phyloP scores from a whole-genome alignment of 2,329 filamentous ascomycete species.

The Pyrenochaeta sp. region DNA sequence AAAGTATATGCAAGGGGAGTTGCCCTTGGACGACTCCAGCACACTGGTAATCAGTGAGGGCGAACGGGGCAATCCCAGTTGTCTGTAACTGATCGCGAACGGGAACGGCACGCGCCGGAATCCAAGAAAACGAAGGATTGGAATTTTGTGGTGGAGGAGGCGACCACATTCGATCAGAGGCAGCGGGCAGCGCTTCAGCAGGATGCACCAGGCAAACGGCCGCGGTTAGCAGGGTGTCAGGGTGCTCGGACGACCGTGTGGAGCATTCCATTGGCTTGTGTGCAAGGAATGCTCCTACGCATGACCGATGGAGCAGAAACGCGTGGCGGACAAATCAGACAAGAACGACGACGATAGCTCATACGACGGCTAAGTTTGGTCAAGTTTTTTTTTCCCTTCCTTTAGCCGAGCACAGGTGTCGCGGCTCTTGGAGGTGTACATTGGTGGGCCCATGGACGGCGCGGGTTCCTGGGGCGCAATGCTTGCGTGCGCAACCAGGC shows the following conservation, averaged over 20 bases:
- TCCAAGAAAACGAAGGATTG: slow-evolving; percentile 26
- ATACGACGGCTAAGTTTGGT: slow-evolving; percentile 21
- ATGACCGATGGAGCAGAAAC: slow-evolving; percentile 23
- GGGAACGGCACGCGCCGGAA: slow-evolving; percentile 38
- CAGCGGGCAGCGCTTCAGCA: neutral
- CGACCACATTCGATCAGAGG: neutral
- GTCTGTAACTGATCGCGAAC: slow-evolving; percentile 33
- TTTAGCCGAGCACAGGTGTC: slow-evolving; percentile 25
- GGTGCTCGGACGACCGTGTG: slow-evolving; percentile 1
- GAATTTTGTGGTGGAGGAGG: slow-evolving; percentile 13
- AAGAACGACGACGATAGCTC: slow-evolving; percentile 9
- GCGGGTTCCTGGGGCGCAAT: slow-evolving; percentile 18
- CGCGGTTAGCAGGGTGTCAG: slow-evolving; percentile 24
- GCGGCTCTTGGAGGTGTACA: slow-evolving; percentile 18
- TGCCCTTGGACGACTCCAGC: neutral
- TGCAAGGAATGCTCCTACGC: slow-evolving; percentile 42
- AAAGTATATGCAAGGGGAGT: neutral
- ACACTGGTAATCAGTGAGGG: neutral
- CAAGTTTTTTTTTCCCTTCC: slow-evolving; percentile 11
- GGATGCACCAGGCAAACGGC: slow-evolving; percentile 18
- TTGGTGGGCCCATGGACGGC: slow-evolving; percentile 4
- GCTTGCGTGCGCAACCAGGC: slow-evolving; percentile 11
- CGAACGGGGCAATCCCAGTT: slow-evolving; percentile 24
- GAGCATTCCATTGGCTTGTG: slow-evolving; percentile 21
- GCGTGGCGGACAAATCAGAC: slow-evolving; percentile 9